phyloP scores from a whole-genome alignment of 805 yeast genomes.

The Maudiozyma pseudohumilis region DNA sequence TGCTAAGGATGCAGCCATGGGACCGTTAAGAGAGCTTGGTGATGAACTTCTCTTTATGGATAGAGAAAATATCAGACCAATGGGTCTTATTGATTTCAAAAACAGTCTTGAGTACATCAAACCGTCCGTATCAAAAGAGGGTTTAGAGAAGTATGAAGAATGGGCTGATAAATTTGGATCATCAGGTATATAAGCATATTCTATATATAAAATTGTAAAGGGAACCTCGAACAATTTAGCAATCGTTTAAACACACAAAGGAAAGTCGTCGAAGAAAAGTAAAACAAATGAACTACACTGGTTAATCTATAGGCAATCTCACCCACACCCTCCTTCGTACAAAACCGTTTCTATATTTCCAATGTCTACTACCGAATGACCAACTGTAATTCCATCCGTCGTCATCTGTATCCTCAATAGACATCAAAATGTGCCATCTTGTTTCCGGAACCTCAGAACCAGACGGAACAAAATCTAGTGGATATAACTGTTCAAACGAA shows the following conservation, averaged over 20 bases:
- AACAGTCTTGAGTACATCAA: slow-evolving; percentile 69
- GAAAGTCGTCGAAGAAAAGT: no score
- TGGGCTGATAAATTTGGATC: slow-evolving; percentile 88
- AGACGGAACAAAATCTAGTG: slow-evolving; percentile 8
- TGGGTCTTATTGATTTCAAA: slow-evolving; percentile 61
- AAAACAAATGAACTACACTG: no score
- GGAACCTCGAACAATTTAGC: no score
- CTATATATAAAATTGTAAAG: slow-evolving; percentile 1
- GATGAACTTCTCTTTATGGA: slow-evolving; percentile 63
- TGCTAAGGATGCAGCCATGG: slow-evolving; percentile 97
- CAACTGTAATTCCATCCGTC: slow-evolving; percentile 76
- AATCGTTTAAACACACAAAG: no score
- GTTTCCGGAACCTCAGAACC: slow-evolving; percentile 7
- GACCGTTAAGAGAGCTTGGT: slow-evolving; percentile 84
- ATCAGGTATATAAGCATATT: slow-evolving; percentile 54
- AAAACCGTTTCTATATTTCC: slow-evolving; percentile 60
- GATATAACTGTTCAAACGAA: slow-evolving; percentile 16
- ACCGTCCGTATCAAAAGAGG: slow-evolving; percentile 82
- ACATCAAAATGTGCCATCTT: slow-evolving; percentile 66
- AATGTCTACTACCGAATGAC: slow-evolving; percentile 36
- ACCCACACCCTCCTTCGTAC: slow-evolving; percentile 64
- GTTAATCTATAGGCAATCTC: slow-evolving; percentile 18
- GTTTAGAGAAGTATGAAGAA: slow-evolving; percentile 67
- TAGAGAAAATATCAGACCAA: slow-evolving; percentile 69
- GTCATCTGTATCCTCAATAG: slow-evolving; percentile 54